Base-by-base conservation (phyloP, 2,329 filamentous ascomycete species). In the Amauroascus verrucosus region DNA sequence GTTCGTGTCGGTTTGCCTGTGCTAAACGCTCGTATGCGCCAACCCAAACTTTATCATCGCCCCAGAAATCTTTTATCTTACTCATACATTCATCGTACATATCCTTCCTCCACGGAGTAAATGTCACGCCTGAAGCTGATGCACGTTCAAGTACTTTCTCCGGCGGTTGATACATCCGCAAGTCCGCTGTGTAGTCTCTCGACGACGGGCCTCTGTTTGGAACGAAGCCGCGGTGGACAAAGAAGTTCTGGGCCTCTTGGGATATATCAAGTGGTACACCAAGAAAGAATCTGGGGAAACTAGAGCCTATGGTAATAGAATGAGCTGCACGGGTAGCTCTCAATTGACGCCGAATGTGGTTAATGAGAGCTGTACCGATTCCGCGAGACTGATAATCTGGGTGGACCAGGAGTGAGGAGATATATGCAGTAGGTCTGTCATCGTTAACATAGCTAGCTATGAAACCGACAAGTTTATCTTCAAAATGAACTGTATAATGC, bases 221-320 rank as follows among this genome's bases (percentile, higher is more conserved):
- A 45, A 62, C 62, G 59, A 66, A 70, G 45, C 72, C 73, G 52
- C 72, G 66, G 51, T 73, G 68, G 7, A 66, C 63, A 46, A 72
- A 72, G 56, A 74, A 75, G 2, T 67, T 58, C 22, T 70, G 67
- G 2, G 63, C 60, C 1, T 58, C 47, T 38, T 63, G 57, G 5
- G 67, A 59, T 30, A 75, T 60, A 47, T 72, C 68, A 1, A 62
- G 59, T 1, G 72, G 72, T 2, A 75, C 64, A 1, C 69, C 70
- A 4, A 72, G 72, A 70, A 72, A 75, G 55, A 75, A 70, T n/a
- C 73, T 63, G 30, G 73, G 73, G 40, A 72, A 72, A 2, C 58
- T 54, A 22, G 64, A 67, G 11, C 65, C 63, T 18, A 68, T 60
- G 5, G 53, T 55, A 9, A 67, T 54, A 33, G 57, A 54, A 33